These are phyloP conservation scores for Microdochium trichocladiopsis DNA, from an alignment of 2,329 filamentous ascomycete species.

Conservation along the genomic window DNA sequence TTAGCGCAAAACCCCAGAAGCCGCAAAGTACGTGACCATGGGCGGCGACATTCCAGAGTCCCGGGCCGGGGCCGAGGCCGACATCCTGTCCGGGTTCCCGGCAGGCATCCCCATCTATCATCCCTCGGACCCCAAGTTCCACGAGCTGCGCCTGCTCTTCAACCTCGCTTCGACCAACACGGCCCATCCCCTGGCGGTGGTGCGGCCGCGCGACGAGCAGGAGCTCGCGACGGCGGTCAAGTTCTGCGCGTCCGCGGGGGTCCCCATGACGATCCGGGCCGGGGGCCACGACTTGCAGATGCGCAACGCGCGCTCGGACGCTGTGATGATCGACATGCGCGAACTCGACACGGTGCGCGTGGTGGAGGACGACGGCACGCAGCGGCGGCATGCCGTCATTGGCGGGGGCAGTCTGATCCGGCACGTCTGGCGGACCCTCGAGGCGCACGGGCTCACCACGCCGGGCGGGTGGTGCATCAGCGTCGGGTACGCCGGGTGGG, in stretches of 20 bases:
- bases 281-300: conserved; percentile 3
- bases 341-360: conserved; percentile 1
- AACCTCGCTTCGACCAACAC: not conserved
- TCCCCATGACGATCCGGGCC: conserved; percentile 1
- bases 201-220: not conserved
- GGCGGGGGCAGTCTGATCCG: conserved; percentile 2
- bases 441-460: conserved; percentile 2
- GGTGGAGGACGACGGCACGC: not conserved
- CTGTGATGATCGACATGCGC: conserved; percentile 5
- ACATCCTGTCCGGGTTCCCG: too few species aligned
- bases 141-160: not conserved
- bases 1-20: too few species aligned
- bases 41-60: too few species aligned
- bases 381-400: conserved; percentile 1
- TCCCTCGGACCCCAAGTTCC: not conserved
- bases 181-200: not conserved
- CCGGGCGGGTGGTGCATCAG: conserved; percentile 4
- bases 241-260: not conserved
- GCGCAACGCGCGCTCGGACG: conserved; percentile 2
- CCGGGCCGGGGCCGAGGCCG: too few species aligned
- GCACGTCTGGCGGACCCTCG: conserved; percentile 1
- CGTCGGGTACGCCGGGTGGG: conserved; percentile 4
- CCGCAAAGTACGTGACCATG: too few species aligned
- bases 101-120: not conserved
- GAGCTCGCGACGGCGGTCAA: not conserved